Base-by-base conservation (phyloP, 2,329 filamentous ascomycete species). In the Aplosporella prunicola region DNA sequence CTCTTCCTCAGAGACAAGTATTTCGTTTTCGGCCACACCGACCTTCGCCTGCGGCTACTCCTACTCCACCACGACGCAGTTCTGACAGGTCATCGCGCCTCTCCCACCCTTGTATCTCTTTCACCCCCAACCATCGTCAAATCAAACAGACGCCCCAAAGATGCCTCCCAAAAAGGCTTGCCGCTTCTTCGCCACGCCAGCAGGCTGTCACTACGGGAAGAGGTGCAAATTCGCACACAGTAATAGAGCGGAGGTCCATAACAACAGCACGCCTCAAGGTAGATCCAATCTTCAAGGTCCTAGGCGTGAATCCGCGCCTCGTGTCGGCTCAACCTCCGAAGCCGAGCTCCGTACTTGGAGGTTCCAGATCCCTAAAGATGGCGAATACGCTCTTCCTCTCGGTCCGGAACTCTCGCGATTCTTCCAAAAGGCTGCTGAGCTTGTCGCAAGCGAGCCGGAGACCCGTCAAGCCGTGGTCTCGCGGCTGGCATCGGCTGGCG, bases 401-500 rank as follows among this genome's bases (percentile, higher is more conserved):
- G 26, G 39, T 3, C 24, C 28, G 6, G 9, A 18, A 5, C 33
- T 36, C 4, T 32, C 32, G 2, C 18, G 10, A 3, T 37, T 41
- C 14, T 32, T 36, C 27, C 27, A 37, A 13, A 32, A 25, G 8
- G 18, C 27, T n/a, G 25, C 32, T 7, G 23, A 30, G 11, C 32
- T 40, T 10, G 32, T 40, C 9, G 17, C n/a, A 2, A 30, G 17
- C 6, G 31, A 35, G 9, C 9, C 38, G 5, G 32, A 25, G 2
- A 31, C 17, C 2, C 46, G 40, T n/a, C 47, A 51, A 17, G 35
- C 43, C 11, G 35, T 51, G 9, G 44, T 51, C 13, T 34, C 33
- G 8, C 42, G 45, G 9, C 40, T 51, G 5, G 49, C 47, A 4
- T 43, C 43, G 5, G 41, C 46, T 9, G 33, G 41, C 9, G 49